Percentiles rank a stretch among this genome's conserved stretches.
Conservation (phyloP, 2,329 filamentous ascomycete species). For the Exophiala xenobiotica region DNA sequence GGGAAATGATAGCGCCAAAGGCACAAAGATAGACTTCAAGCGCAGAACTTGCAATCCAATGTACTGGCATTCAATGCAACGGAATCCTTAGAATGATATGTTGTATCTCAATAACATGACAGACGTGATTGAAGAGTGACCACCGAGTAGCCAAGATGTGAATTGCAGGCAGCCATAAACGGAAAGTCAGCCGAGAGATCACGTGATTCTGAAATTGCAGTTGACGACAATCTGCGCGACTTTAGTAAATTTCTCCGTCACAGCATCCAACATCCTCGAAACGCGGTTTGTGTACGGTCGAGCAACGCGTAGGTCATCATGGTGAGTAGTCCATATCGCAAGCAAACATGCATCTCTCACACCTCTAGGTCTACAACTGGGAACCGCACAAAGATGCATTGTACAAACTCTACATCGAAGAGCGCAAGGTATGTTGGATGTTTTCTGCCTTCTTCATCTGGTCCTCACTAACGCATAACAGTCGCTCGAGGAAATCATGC, state of each 20-base stretch:
- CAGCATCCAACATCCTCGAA: constrained; percentile 19
- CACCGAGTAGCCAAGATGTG: too few species aligned
- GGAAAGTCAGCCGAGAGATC: neutral
- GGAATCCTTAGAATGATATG: too few species aligned
- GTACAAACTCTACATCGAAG: constrained; percentile 72
- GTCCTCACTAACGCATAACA: constrained; percentile 13
- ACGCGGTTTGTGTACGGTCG: constrained; percentile 26
- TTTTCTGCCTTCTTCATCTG: neutral
- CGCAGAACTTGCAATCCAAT: too few species aligned
- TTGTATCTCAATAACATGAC: too few species aligned
- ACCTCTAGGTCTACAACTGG: constrained; percentile 59
- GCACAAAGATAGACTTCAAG: neutral
- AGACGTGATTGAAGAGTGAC: too few species aligned
- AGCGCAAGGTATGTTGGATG: constrained; percentile 57
- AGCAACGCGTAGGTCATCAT: constrained; percentile 25
- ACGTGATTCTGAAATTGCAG: neutral
- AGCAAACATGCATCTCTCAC: constrained; percentile 6
- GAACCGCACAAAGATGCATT: constrained; percentile 64
- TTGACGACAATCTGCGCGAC: constrained; percentile 16
- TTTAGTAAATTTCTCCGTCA: constrained; percentile 20
- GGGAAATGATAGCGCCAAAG: constrained; percentile 21
- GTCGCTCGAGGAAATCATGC: constrained; percentile 71
- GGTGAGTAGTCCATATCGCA: constrained; percentile 13
- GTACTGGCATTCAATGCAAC: too few species aligned
- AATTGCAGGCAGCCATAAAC: too few species aligned